Evolutionary conservation across 208 protist genomes (phyloP), one percentile per base, ranked within the genome.

Genomic region (Leishmania aethiopica): DNA sequence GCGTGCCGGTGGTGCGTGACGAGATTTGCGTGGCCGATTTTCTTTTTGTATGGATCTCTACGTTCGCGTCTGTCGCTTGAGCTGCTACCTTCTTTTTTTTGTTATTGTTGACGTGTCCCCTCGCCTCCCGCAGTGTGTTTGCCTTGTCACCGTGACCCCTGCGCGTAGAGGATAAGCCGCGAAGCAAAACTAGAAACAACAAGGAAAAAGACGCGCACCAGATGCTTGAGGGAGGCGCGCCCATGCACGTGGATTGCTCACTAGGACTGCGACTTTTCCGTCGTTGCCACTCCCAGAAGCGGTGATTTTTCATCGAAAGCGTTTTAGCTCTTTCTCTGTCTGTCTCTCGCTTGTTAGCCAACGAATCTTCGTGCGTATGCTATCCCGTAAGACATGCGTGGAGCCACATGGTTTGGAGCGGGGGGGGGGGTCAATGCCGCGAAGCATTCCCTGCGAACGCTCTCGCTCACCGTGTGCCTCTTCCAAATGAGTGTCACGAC

Each of bases 251-350:
- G 10, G 32, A 15, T 1, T 35, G 28, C 32, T 67, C 28, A 15
- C 13, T 25, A 40, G 15, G 62, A 40, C 62, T 6, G 32, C 13
- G 32, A 69, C 32, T 69, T 40, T 22, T 35, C 32, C 11, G 62
- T 40, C 1, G 32, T 40, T 17, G 10, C 15, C 15, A 69, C 62
- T 25, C 62, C 32, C 13, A 40, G 32, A 40, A 35, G 32, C 32
- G 32, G 15, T 42, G 32, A 25, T 69, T 69, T 40, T 25, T 42
- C 10, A 15, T 69, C 32, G 62, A 13, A 32, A 35, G 62, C 15
- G 62, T 40, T 40, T 69, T 69, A 2, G 32, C 28, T 35, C 28
- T 75, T 25, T n/a, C 81, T 62, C 57, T 11, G 81, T 62, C 77
- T 62, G 22, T 19, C 76, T 81, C 28, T 62, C 11, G 13, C 62